Percentiles rank a stretch among this genome's conserved stretches.
These are phyloP conservation scores for Penicillium paxilli DNA, from an alignment of 495 filamentous ascomycete species.

Conservation along the genomic window DNA sequence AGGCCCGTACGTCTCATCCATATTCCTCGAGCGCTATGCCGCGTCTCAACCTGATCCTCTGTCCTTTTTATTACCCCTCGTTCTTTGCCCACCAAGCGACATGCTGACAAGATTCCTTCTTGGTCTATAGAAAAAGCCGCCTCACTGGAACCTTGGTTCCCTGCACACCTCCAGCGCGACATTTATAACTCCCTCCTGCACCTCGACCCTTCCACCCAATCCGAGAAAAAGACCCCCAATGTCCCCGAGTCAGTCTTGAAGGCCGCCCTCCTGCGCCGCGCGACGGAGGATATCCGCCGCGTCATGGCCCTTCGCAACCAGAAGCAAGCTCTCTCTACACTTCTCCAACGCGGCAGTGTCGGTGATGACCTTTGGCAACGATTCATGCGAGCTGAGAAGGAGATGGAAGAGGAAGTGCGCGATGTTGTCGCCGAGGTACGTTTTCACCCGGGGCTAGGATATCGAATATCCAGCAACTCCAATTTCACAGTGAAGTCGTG, in stretches of 20 bases:
- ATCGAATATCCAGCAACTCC: no score
- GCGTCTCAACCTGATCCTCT: neutral
- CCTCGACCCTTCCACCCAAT: conserved; percentile 64
- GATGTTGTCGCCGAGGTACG: conserved; percentile 91
- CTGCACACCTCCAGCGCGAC: conserved; percentile 83
- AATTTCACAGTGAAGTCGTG: no score
- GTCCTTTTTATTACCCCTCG: neutral
- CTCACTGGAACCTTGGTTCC: conserved; percentile 88
- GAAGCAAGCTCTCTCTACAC: conserved; percentile 78
- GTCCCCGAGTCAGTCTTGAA: conserved; percentile 85
- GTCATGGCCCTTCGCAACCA: conserved; percentile 81
- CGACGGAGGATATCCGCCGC: conserved; percentile 86
- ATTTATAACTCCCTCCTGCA: conserved; percentile 93
- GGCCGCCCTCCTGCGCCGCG: conserved; percentile 86
- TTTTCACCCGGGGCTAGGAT: neutral
- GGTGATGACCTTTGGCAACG: conserved; percentile 97
- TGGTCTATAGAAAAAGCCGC: conserved; percentile 62
- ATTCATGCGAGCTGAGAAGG: conserved; percentile 87
- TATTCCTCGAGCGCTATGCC: neutral
- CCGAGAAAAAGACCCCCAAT: conserved; percentile 66
- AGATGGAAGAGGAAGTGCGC: conserved; percentile 92
- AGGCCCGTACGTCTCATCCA: conserved; percentile 65
- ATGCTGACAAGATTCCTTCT: neutral
- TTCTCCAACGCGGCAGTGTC: conserved; percentile 87
- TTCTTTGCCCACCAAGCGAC: neutral